Evolutionary conservation across 1,284 basidiomycete genomes (phyloP).

Genomic region (Puccinia polysora): DNA sequence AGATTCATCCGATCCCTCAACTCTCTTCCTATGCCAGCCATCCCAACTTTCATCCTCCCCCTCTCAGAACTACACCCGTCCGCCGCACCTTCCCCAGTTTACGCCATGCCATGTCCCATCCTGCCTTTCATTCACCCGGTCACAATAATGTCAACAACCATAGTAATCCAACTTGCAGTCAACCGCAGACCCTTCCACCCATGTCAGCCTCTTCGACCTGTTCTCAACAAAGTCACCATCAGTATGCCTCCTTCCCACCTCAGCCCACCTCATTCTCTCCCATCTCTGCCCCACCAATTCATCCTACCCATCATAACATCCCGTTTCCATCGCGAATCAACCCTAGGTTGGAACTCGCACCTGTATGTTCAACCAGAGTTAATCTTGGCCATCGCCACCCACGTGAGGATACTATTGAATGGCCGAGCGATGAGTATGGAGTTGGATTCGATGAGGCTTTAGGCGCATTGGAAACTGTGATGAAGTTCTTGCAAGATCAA

Average conservation of each 20-base stretch:
- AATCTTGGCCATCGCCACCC: not conserved
- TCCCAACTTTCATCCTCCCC: conserved; percentile 25
- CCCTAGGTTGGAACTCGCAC: conserved; percentile 20
- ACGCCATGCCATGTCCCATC: conserved; percentile 36
- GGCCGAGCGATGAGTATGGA: not conserved
- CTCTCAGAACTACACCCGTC: conserved; percentile 7
- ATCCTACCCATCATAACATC: not conserved
- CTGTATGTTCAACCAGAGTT: conserved; percentile 30
- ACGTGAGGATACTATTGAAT: conserved; percentile 12
- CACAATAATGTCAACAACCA: not conserved
- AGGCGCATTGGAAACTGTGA: conserved; percentile 29
- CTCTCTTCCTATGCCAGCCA: conserved; percentile 6
- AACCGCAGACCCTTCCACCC: not conserved
- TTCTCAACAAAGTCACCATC: not conserved
- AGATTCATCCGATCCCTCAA: not conserved
- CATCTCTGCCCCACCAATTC: conserved; percentile 27
- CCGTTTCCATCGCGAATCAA: not conserved
- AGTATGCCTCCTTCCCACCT: conserved; percentile 9
- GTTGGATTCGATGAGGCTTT: conserved; percentile 40
- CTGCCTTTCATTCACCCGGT: conserved; percentile 20
- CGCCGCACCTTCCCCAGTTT: conserved; percentile 28
- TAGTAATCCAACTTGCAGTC: not conserved
- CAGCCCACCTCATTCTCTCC: conserved; percentile 23
- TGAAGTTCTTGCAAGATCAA: conserved; percentile 41
- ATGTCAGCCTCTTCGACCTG: conserved; percentile 7